Evolutionary conservation across 106 monocot species (phyloP).

Genomic region (Ottelia alismoides): DNA sequence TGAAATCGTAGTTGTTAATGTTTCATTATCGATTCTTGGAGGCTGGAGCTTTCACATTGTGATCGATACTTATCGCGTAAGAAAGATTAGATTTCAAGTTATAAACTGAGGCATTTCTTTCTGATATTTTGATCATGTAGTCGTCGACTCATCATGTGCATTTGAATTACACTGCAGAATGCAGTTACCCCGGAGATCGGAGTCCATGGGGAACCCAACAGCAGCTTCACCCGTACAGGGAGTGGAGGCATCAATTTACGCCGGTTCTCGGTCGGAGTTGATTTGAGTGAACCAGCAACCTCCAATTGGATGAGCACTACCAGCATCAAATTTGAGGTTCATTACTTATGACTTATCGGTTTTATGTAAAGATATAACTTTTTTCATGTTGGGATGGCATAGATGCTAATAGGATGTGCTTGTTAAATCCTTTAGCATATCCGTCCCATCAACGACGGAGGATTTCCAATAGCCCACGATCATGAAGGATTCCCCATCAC

Average conservation of each 20-base stretch:
- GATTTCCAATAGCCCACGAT: slow-evolving; percentile 51
- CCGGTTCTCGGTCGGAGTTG: slow-evolving; percentile 59
- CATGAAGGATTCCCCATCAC: slow-evolving; percentile 82
- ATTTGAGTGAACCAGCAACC: slow-evolving; percentile 65
- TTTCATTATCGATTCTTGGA: no score
- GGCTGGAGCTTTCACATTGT: no score
- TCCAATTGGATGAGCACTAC: slow-evolving; percentile 75
- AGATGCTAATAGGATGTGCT: no score
- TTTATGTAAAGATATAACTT: neutral
- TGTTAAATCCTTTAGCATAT: slow-evolving; percentile 37
- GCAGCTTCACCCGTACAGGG: slow-evolving; percentile 37
- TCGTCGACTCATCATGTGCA: no score
- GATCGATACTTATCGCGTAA: no score
- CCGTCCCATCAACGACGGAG: slow-evolving; percentile 46
- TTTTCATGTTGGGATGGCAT: no score
- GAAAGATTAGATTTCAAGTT: no score
- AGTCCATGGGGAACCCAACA: slow-evolving; percentile 53
- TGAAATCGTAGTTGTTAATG: no score
- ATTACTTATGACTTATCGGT: neutral
- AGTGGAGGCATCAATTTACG: slow-evolving; percentile 54
- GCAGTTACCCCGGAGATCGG: slow-evolving; percentile 68
- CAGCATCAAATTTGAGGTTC: slow-evolving; percentile 74
- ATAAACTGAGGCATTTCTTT: no score
- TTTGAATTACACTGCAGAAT: no score
- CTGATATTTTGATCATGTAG: no score